These are phyloP conservation scores for Xerocomellus amylosporus DNA, from an alignment of 768 basidiomycete genomes.

Conservation along the genomic window DNA sequence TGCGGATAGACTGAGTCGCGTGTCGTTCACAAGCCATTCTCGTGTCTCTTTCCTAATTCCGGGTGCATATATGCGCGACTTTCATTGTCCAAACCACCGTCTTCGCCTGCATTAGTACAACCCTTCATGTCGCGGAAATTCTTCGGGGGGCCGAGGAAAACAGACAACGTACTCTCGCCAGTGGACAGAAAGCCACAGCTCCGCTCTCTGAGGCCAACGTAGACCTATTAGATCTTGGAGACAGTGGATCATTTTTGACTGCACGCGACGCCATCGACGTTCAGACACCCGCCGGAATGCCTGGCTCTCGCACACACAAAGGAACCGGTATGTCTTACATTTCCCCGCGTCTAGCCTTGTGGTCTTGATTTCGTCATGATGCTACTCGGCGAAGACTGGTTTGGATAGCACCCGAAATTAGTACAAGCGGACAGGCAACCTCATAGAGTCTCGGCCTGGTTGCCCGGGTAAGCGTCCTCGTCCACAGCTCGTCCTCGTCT, in stretches of 20 bases:
- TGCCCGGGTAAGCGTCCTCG: no score
- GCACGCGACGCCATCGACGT: neutral
- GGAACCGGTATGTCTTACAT: slow-evolving; percentile 19
- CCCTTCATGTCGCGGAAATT: slow-evolving; percentile 66
- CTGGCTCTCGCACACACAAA: neutral
- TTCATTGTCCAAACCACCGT: neutral
- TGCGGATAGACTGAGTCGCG: slow-evolving; percentile 58
- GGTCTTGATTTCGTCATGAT: neutral
- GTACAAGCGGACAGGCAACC: no score
- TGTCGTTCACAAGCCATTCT: slow-evolving; percentile 65
- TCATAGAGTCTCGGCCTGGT: no score
- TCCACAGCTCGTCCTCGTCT: no score
- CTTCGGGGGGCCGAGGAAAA: slow-evolving; percentile 59
- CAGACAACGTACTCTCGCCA: slow-evolving; percentile 44
- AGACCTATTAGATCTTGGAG: neutral
- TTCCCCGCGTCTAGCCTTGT: neutral
- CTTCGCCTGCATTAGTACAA: slow-evolving; percentile 51
- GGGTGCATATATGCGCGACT: slow-evolving; percentile 15
- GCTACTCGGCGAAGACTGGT: no score
- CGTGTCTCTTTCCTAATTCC: slow-evolving; percentile 44
- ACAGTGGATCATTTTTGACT: no score
- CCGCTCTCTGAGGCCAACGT: neutral
- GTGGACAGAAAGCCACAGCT: neutral
- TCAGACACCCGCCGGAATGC: neutral
- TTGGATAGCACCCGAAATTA: no score